phyloP scores from a whole-genome alignment of 164 flowering plant species.

The Malania oleifera region DNA sequence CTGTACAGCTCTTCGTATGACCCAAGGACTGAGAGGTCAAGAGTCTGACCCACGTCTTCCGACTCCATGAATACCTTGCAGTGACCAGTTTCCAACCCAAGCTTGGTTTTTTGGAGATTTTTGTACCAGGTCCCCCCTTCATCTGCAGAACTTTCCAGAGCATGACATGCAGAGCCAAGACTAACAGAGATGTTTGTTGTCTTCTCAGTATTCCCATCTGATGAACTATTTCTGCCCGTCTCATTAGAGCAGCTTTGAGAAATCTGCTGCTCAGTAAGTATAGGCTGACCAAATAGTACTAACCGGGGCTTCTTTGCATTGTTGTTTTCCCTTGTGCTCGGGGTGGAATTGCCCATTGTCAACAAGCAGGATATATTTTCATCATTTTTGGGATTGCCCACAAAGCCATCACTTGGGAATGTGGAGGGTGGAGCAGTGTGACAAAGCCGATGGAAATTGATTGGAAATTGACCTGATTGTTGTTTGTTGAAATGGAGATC shows the following conservation, averaged over 20 bases:
- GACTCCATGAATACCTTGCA: conserved; percentile 58
- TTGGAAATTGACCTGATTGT: conserved; percentile 28
- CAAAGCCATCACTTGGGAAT: conserved; percentile 3
- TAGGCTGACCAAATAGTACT: conserved; percentile 47
- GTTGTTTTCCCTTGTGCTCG: conserved; percentile 17
- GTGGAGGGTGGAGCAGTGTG: conserved; percentile 16
- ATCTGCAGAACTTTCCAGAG: conserved; percentile 21
- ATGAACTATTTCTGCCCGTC: conserved; percentile 25
- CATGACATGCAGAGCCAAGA: conserved; percentile 24
- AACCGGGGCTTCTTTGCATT: conserved; percentile 29
- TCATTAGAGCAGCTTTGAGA: conserved; percentile 39
- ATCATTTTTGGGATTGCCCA: conserved; percentile 9
- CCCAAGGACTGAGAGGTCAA: conserved; percentile 44
- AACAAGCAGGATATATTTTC: conserved; percentile 35
- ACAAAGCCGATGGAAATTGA: conserved; percentile 20
- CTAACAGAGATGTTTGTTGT: conserved; percentile 27
- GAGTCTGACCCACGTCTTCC: conserved; percentile 44
- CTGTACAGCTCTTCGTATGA: conserved; percentile 48
- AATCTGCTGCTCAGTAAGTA: conserved; percentile 36
- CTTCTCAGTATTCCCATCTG: conserved; percentile 35
- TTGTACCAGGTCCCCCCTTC: conserved; percentile 25
- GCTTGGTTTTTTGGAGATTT: conserved; percentile 23
- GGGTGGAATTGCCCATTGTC: conserved; percentile 29
- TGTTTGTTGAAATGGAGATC: conserved; percentile 35
- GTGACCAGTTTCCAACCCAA: conserved; percentile 37